Percentiles rank a stretch among this genome's conserved stretches.
phyloP scores from a whole-genome alignment of 306 rosid genomes.

The Acacia crassicarpa region DNA sequence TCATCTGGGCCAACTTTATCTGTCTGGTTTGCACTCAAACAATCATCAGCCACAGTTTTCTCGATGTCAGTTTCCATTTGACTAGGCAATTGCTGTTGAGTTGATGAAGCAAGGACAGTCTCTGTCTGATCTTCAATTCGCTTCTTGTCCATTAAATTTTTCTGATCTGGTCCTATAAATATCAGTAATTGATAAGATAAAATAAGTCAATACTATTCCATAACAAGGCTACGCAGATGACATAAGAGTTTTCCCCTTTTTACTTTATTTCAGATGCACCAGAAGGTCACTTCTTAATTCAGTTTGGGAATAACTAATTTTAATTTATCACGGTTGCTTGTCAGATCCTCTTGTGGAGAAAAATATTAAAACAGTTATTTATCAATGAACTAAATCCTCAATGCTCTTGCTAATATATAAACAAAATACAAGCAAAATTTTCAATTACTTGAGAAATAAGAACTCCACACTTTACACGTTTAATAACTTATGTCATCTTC shows the following conservation, averaged over 20 bases:
- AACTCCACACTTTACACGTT: background rate
- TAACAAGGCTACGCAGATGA: background rate
- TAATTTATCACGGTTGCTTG: too few species aligned
- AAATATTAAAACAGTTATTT: background rate
- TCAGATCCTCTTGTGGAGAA: background rate
- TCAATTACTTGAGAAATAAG: background rate
- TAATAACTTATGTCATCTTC: background rate
- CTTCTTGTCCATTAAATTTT: conserved; percentile 57
- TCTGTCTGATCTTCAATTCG: conserved; percentile 61
- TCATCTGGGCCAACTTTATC: conserved; percentile 65
- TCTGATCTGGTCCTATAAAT: conserved; percentile 59
- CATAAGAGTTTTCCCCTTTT: background rate
- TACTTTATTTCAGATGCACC: background rate
- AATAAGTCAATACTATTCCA: background rate
- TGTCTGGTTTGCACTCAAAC: conserved; percentile 73
- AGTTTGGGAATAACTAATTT: background rate
- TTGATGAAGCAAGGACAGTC: conserved; percentile 68
- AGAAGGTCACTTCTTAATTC: background rate
- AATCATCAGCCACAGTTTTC: conserved; percentile 67
- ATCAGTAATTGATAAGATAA: conserved; percentile 25
- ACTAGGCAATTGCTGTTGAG: conserved; percentile 64
- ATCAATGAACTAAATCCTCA: background rate
- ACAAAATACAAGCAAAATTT: background rate
- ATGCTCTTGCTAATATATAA: background rate
- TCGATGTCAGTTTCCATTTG: conserved; percentile 58